These are phyloP conservation scores for Salvia hispanica DNA, from an alignment of 257 asterid species.

Conservation along the genomic window DNA sequence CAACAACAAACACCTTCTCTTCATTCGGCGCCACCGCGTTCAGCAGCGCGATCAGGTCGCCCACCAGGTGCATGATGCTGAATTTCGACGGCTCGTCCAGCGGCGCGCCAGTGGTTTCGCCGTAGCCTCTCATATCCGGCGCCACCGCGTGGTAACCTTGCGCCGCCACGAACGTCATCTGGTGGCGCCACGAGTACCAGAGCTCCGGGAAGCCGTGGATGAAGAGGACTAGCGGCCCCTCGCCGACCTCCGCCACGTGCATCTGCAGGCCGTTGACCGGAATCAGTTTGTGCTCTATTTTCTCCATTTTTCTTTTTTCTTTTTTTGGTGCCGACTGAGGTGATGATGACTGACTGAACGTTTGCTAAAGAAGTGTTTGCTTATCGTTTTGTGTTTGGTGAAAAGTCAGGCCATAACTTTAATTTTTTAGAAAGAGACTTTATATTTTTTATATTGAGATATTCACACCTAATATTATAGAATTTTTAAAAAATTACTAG, in stretches of 20 bases:
- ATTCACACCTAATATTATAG: no score
- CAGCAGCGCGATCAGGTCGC: constrained; percentile 62
- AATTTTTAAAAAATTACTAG: no score
- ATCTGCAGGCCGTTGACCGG: constrained; percentile 57
- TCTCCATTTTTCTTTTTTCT: constrained; percentile 44
- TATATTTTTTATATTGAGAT: no score
- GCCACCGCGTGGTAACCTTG: constrained; percentile 73
- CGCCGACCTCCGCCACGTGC: constrained; percentile 74
- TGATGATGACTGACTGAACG: no score
- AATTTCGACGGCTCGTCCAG: constrained; percentile 56
- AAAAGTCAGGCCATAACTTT: no score
- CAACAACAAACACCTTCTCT: constrained; percentile 73
- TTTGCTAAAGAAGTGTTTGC: no score
- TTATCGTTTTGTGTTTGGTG: no score
- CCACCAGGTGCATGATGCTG: constrained; percentile 54
- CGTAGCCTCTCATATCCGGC: constrained; percentile 78
- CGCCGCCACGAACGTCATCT: constrained; percentile 63
- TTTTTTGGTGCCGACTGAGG: no score
- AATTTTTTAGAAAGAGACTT: no score
- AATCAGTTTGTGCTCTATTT: constrained; percentile 54
- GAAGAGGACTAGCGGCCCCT: constrained; percentile 78
- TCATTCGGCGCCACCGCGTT: constrained; percentile 49
- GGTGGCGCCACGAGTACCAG: constrained; percentile 97
- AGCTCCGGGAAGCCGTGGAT: constrained; percentile 87
- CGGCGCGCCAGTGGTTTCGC: constrained; percentile 75